phyloP scores from a whole-genome alignment of 208 protist species.

The Wallacemonas sp. region DNA sequence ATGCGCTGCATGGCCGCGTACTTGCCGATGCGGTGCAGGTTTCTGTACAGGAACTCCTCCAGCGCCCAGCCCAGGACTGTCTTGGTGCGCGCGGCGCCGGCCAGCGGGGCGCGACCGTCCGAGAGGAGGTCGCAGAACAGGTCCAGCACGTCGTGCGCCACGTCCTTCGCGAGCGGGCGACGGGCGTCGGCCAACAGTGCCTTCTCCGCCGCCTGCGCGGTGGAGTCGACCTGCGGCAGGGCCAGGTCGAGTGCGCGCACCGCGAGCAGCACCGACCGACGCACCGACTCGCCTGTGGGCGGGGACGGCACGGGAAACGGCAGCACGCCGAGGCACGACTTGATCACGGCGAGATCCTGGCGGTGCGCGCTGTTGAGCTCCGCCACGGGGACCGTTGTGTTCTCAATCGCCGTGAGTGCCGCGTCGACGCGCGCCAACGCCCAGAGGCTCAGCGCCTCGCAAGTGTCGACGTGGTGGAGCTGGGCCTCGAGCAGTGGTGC shows the following conservation, averaged over 20 bases:
- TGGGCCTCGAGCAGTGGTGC: background rate
- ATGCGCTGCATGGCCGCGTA: constrained; percentile 63
- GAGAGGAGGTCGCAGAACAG: constrained; percentile 52
- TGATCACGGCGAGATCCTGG: background rate
- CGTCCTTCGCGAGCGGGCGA: constrained; percentile 40
- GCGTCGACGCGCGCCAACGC: background rate
- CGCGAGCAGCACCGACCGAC: constrained; percentile 4
- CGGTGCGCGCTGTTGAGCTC: background rate
- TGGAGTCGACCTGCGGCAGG: constrained; percentile 50
- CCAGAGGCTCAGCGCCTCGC: background rate
- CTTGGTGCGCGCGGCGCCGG: constrained; percentile 44
- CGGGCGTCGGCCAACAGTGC: constrained; percentile 36
- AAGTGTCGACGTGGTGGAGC: background rate
- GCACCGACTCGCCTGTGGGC: background rate
- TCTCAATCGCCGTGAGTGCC: constrained; percentile 1
- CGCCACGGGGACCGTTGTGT: background rate
- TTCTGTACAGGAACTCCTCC: constrained; percentile 51
- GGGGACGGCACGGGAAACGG: background rate
- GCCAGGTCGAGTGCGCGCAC: constrained; percentile 45
- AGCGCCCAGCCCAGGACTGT: constrained; percentile 44
- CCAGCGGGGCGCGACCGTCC: constrained; percentile 28
- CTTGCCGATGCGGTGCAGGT: constrained; percentile 82
- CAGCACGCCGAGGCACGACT: constrained; percentile 6
- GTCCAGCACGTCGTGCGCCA: constrained; percentile 47
- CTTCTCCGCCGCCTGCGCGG: constrained; percentile 24